Percentiles rank a stretch among this genome's conserved stretches.
These are phyloP conservation scores for Fusarium bulbicola DNA, from an alignment of 2,329 filamentous ascomycete species.

Conservation along the genomic window DNA sequence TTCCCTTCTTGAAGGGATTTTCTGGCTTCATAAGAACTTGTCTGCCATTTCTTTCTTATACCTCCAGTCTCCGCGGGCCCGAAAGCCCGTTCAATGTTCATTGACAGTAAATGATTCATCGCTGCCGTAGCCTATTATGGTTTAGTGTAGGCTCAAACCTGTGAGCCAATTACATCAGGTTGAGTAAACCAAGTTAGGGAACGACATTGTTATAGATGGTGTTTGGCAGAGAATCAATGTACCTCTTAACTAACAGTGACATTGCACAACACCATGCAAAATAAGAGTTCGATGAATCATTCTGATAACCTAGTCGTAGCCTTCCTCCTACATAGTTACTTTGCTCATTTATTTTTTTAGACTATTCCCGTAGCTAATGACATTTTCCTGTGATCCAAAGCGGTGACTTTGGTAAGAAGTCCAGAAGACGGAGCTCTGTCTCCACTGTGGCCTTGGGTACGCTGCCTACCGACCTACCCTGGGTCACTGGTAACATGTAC, in stretches of 20 bases:
- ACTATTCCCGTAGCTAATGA: not conserved
- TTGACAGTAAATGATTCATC: constrained; percentile 11
- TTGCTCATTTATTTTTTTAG: not conserved
- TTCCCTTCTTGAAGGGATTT: no score
- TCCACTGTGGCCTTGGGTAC: not conserved
- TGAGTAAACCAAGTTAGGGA: not conserved
- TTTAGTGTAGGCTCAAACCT: not conserved
- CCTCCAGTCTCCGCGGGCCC: not conserved
- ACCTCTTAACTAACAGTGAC: not conserved
- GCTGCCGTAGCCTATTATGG: not conserved
- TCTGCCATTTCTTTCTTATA: not conserved
- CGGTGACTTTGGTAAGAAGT: no score
- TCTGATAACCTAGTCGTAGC: not conserved
- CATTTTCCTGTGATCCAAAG: not conserved
- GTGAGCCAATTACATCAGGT: not conserved
- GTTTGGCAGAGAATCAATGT: not conserved
- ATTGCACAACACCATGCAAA: not conserved
- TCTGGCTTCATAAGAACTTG: not conserved
- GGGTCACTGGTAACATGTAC: not conserved
- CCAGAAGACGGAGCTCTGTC: not conserved
- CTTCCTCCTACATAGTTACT: not conserved
- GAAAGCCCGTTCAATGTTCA: not conserved
- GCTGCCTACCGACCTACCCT: not conserved
- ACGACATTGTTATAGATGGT: not conserved
- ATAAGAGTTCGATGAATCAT: not conserved